Evolutionary conservation across 352 stramenopile species (phyloP), one percentile per base, ranked within the genome.

Genomic region (Pythium volutum): DNA sequence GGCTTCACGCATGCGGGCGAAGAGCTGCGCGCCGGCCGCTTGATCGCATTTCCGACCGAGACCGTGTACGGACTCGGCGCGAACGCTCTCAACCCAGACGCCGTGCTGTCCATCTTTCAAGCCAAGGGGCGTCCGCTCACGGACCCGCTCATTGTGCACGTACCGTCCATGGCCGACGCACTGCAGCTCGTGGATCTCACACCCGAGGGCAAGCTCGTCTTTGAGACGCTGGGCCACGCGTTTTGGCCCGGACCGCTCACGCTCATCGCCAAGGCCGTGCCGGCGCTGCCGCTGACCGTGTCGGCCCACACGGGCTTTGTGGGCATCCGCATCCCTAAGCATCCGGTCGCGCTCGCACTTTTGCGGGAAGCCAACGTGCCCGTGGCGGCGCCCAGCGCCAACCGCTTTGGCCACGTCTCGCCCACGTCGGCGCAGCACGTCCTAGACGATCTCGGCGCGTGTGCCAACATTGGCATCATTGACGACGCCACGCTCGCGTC

Each of bases 161-260:
- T 99, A 22, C 83, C 84, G 1, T 75, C 88, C 42, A 69, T 82
- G n/a, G 67, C 82, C 22, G 80, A 95, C 26, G 97, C 97, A 5
- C 64, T 93, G n/a, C 67, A 82, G 65, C 81, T 99, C 27, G 77
- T 98, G 27, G 76, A 98, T 57, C 71, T 96, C 49, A 79, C 79
- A 12, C 62, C 76, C n/a, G 76, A 73, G 9, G 84, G 77, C 36
- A 69, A 60, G 52, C 68, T 60, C 20, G 70, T 91, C 3, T 98
- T 99, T 33, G 72, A 89, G 48, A 82, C 73, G 16, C 74, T 99
- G 0, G 88, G 87, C 25, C 64, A 75, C 36, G 66, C 75, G 23
- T 99, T 99, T 74, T 99, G 97, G 95, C 97, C 97, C 12, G 98
- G 97, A 10, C 97, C 97, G 2, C 77, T 99, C 18, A 99, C 98